Conservation (phyloP, 1,139 yeast genomes). For the Lipomyces yarrowii region DNA sequence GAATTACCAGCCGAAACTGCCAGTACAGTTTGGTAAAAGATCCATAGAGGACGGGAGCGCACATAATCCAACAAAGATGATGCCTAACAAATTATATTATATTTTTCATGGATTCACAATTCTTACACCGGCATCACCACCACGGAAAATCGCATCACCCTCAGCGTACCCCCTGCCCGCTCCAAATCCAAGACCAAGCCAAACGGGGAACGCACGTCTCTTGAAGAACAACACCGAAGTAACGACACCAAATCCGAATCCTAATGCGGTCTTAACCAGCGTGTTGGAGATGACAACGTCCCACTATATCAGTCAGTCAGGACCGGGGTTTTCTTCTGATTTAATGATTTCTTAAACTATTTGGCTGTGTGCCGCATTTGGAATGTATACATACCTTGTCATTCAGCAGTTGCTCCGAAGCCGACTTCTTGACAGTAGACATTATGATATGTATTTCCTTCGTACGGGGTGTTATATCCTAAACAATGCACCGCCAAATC, state of each 20-base stretch:
- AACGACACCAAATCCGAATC: constrained; percentile 94
- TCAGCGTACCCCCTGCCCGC: constrained; percentile 97
- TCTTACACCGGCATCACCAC: constrained; percentile 32
- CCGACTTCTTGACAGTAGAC: constrained; percentile 46
- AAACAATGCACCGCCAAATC: neutral
- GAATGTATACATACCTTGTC: constrained; percentile 54
- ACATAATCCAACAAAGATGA: neutral
- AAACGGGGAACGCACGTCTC: constrained; percentile 95
- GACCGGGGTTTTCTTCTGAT: too few species aligned
- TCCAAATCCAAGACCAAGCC: constrained; percentile 96
- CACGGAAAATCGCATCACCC: constrained; percentile 95
- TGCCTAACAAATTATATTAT: neutral
- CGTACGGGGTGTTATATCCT: neutral
- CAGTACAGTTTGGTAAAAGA: neutral
- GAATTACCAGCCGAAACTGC: neutral
- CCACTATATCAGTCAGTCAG: constrained; percentile 55
- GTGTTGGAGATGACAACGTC: constrained; percentile 95
- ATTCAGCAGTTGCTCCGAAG: constrained; percentile 72
- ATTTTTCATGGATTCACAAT: constrained; percentile 23
- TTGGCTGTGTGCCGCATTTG: neutral
- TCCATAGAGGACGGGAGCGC: neutral
- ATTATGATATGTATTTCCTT: constrained; percentile 19
- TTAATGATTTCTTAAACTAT: too few species aligned
- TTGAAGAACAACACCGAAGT: constrained; percentile 88
- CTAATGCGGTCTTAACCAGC: constrained; percentile 94